phyloP scores from a whole-genome alignment of 1,284 basidiomycete genomes.

The Laetiporus sulphureus region DNA sequence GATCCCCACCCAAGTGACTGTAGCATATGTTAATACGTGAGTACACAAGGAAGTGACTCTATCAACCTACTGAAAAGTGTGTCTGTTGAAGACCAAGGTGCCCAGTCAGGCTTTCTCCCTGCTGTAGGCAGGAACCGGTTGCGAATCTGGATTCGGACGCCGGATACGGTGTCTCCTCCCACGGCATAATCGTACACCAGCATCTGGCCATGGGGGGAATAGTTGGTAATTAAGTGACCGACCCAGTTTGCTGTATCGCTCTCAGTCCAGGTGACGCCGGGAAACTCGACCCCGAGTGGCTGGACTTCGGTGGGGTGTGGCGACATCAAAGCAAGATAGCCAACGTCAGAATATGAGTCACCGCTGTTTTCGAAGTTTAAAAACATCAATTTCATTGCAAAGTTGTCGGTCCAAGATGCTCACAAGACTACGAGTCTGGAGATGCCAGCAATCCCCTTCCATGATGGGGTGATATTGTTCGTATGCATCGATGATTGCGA shows the following conservation, averaged over 20 bases:
- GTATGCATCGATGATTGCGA: too few species aligned
- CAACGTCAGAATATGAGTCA: too few species aligned
- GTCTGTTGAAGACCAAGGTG: conserved; percentile 36
- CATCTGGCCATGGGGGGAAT: conserved; percentile 27
- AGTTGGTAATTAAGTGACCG: conserved; percentile 42
- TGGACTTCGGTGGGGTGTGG: too few species aligned
- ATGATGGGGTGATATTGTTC: too few species aligned
- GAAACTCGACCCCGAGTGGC: too few species aligned
- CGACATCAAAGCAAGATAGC: too few species aligned
- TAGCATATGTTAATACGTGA: conserved; percentile 3
- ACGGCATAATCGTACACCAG: conserved; percentile 46
- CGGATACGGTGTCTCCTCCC: conserved; percentile 36
- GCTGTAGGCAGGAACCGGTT: conserved; percentile 29
- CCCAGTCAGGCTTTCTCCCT: conserved; percentile 32
- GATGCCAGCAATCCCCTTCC: too few species aligned
- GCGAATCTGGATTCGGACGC: conserved; percentile 34
- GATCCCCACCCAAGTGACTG: conserved; percentile 61
- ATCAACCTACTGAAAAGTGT: conserved; percentile 41
- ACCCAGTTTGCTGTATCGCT: conserved; percentile 44
- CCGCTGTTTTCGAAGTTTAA: too few species aligned
- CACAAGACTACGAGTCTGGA: too few species aligned
- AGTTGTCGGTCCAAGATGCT: too few species aligned
- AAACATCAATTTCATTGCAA: too few species aligned
- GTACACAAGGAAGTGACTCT: not conserved
- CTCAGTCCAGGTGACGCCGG: conserved; percentile 44